Base-by-base conservation (phyloP, 2,329 filamentous ascomycete genomes). In the Sordariomycetes sp. region DNA sequence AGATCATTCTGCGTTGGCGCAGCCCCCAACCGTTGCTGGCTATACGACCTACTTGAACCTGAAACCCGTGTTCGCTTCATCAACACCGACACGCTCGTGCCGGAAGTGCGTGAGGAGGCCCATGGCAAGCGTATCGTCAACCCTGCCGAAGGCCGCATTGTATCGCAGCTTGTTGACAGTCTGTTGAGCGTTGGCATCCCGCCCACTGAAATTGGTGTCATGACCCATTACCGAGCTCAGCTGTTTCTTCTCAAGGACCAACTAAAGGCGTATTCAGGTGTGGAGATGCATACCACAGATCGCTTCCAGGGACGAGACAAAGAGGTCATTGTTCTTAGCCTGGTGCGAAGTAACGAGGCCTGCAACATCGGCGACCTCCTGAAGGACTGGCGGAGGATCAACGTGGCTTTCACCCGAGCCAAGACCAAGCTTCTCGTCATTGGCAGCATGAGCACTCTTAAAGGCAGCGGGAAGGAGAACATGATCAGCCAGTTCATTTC, bases 261-360 rank as follows among this genome's bases (percentile, higher is more conserved):
- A 9, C 72, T 94, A 21, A 74, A 75, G 21, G 64, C 61, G 27
- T 58, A 68, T 45, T 37, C 66, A 0, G 72, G 74, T 3, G 78
- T 98, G 2, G 92, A 98, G 58, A 87, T 96, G 72, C 87, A 98
- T 58, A 96, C 92, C 0, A 88, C 92, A 4, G 92, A 98, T 59
- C 86, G 90, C 29, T 98, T 94, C 57, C 92, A 98, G 55, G 92
- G 92, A 6, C 76, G 92, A 8, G 92, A 98, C 59, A 98, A 98
- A 54, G 87, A 94, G 50, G 80, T 94, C 3, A 75, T 96, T 1
- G 75, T 98, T 11, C 71, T 98, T 8, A 86, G 78, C 36, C 79
- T 94, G 20, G 92, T 96, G 11, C 75, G 92, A 20, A 90, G 79
- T 53, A 98, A 98, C 48, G 79, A 88, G 16, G 71, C 73, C 2